Evolutionary conservation across 2,329 filamentous ascomycete genomes (phyloP).

Genomic region (Ophiocordyceps australis): DNA sequence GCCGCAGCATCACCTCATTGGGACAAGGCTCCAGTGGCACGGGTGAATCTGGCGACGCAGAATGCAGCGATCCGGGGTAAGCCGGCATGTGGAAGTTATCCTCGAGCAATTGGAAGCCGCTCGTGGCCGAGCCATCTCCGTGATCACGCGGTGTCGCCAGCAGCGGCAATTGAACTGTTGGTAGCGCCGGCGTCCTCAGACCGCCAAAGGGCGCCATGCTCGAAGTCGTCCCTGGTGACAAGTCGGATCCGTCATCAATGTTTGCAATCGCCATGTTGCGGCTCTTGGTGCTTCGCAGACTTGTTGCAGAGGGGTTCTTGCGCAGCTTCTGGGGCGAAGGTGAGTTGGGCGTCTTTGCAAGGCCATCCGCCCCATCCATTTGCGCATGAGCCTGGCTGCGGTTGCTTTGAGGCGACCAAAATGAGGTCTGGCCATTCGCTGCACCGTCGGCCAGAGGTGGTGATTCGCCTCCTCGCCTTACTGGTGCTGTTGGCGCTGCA

Average conservation of each 20-base stretch:
- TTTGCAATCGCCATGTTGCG: slow-evolving; percentile 54
- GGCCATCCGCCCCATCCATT: no score
- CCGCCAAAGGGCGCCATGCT: slow-evolving; percentile 47
- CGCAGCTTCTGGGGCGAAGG: slow-evolving; percentile 31
- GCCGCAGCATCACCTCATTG: slow-evolving; percentile 71
- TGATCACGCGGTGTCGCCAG: slow-evolving; percentile 42
- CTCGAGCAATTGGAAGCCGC: slow-evolving; percentile 69
- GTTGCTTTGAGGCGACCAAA: no score
- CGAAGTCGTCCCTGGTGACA: slow-evolving; percentile 57
- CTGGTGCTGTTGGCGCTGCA: no score
- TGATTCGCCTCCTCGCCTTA: no score
- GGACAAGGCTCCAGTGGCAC: slow-evolving; percentile 81
- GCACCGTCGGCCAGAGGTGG: no score
- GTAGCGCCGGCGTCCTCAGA: slow-evolving; percentile 29
- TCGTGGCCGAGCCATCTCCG: slow-evolving; percentile 36
- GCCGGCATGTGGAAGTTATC: slow-evolving; percentile 56
- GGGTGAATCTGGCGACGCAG: slow-evolving; percentile 45
- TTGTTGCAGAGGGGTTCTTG: slow-evolving; percentile 56
- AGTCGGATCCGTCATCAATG: slow-evolving; percentile 42
- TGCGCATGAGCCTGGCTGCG: no score
- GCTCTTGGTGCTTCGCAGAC: slow-evolving; percentile 51
- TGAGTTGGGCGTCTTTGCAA: slow-evolving; percentile 24
- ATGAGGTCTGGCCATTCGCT: no score
- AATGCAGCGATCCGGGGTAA: slow-evolving; percentile 46
- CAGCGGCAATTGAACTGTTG: slow-evolving; percentile 50